These are phyloP conservation scores for Syzygium syzygioides DNA, from an alignment of 441 rosid genomes.

Conservation along the genomic window DNA sequence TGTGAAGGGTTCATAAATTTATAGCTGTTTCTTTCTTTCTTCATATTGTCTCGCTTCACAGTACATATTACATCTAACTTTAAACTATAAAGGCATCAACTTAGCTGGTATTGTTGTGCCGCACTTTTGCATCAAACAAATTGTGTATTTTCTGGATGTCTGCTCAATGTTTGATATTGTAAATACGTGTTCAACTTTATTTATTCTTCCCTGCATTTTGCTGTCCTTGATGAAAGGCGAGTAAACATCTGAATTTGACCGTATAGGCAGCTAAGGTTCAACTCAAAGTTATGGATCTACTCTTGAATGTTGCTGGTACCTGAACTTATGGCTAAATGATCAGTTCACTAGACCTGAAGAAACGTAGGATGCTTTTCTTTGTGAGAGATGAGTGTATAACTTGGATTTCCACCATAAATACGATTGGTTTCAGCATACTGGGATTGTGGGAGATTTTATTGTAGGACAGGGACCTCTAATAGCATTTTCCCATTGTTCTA, in stretches of 20 bases:
- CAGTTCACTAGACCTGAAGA: neutral
- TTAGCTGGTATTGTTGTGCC: neutral
- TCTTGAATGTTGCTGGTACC: neutral
- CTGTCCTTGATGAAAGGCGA: neutral
- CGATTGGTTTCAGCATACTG: neutral
- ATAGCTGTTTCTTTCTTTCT: neutral
- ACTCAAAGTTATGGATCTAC: neutral
- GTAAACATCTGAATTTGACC: neutral
- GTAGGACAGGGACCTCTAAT: neutral
- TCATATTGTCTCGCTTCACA: neutral
- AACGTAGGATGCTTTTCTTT: neutral
- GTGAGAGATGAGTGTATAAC: neutral
- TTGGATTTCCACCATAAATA: neutral
- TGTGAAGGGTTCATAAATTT: neutral
- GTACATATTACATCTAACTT: neutral
- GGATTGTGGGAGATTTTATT: neutral
- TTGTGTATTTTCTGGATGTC: neutral
- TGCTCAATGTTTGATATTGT: neutral
- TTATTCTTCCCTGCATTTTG: neutral
- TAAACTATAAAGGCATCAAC: neutral
- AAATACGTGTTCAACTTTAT: neutral
- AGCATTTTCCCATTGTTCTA: neutral
- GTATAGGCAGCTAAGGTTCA: neutral
- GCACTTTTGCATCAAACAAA: neutral
- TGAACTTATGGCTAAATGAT: neutral